A percentile compares a stretch with the other conserved stretches of the same genome.
phyloP scores from a whole-genome alignment of 2,329 filamentous ascomycete genomes.

The Colletotrichum tropicale region DNA sequence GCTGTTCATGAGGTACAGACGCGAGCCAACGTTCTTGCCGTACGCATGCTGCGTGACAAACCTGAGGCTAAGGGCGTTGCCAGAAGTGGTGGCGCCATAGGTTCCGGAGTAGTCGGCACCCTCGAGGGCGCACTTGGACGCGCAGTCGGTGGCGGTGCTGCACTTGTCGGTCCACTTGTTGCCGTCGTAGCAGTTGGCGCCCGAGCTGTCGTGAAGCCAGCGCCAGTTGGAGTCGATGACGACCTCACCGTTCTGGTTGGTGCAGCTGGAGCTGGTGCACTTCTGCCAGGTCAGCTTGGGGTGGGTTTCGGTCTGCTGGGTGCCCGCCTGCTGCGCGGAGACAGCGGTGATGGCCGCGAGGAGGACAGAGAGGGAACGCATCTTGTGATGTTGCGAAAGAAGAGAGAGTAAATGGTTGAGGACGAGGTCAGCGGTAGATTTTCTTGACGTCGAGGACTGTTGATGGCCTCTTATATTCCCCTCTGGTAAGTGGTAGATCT shows the following conservation, averaged over 20 bases:
- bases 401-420: background rate
- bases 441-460: background rate
- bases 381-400: background rate
- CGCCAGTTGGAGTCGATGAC: slow-evolving; percentile 60
- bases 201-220: slow-evolving; percentile 48
- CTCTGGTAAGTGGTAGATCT: background rate
- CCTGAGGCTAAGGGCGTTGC: slow-evolving; percentile 52
- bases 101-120: slow-evolving; percentile 48
- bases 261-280: slow-evolving; percentile 31
- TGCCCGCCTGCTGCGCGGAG: slow-evolving; percentile 25
- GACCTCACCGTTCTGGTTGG: slow-evolving; percentile 46
- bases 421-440: background rate
- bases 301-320: slow-evolving; percentile 25
- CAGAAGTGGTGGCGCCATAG: slow-evolving; percentile 52
- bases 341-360: slow-evolving; percentile 24
- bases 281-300: slow-evolving; percentile 29
- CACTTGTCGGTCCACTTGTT: slow-evolving; percentile 43
- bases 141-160: slow-evolving; percentile 43
- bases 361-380: slow-evolving; percentile 1
- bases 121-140: slow-evolving; percentile 49
- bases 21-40: slow-evolving; percentile 47
- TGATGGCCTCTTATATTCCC: background rate
- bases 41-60: slow-evolving; percentile 56
- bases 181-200: slow-evolving; percentile 54
- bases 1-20: slow-evolving; percentile 64